A percentile compares a stretch with the other conserved stretches of the same genome.
Evolutionary conservation across 495 filamentous ascomycete genomes (phyloP).

Genomic region (Xylaria castorea): DNA sequence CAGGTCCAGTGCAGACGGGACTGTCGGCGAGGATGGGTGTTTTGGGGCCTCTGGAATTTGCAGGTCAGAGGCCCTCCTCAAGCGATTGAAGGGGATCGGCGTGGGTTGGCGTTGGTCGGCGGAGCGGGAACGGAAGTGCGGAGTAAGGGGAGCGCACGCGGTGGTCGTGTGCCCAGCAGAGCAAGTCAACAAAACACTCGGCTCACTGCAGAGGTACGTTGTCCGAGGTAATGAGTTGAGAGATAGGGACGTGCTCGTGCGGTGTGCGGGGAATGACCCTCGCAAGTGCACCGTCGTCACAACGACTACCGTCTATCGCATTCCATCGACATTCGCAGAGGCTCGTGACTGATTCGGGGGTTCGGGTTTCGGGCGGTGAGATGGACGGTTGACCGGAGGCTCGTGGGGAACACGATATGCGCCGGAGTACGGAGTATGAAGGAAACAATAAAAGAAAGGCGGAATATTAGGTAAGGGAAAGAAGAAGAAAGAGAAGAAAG

Average conservation of each 20-base stretch:
- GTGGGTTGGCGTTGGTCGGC: slow-evolving; percentile 20
- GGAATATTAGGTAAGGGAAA: slow-evolving; percentile 14
- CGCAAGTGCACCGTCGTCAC: slow-evolving; percentile 57
- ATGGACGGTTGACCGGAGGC: not conserved
- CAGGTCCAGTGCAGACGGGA: slow-evolving; percentile 32
- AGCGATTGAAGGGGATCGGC: slow-evolving; percentile 23
- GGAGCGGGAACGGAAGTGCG: slow-evolving; percentile 30
- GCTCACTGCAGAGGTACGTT: slow-evolving; percentile 25
- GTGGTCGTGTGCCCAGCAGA: slow-evolving; percentile 11
- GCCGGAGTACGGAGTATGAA: slow-evolving; percentile 7
- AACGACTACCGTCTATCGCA: slow-evolving; percentile 53
- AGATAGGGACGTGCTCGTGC: slow-evolving; percentile 34
- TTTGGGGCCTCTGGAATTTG: slow-evolving; percentile 34
- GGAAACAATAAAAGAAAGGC: not conserved
- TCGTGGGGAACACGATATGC: slow-evolving; percentile 16
- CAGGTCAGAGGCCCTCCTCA: slow-evolving; percentile 39
- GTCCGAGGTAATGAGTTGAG: slow-evolving; percentile 31
- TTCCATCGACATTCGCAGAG: slow-evolving; percentile 52
- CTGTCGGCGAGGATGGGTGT: slow-evolving; percentile 7
- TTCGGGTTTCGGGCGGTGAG: slow-evolving; percentile 15
- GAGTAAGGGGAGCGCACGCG: slow-evolving; percentile 10
- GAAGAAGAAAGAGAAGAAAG: not conserved
- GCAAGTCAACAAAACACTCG: slow-evolving; percentile 7
- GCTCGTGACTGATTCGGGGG: slow-evolving; percentile 14
- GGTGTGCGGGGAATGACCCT: slow-evolving; percentile 63